Conservation (phyloP, 768 basidiomycete species). For the Auricularia cornea region DNA sequence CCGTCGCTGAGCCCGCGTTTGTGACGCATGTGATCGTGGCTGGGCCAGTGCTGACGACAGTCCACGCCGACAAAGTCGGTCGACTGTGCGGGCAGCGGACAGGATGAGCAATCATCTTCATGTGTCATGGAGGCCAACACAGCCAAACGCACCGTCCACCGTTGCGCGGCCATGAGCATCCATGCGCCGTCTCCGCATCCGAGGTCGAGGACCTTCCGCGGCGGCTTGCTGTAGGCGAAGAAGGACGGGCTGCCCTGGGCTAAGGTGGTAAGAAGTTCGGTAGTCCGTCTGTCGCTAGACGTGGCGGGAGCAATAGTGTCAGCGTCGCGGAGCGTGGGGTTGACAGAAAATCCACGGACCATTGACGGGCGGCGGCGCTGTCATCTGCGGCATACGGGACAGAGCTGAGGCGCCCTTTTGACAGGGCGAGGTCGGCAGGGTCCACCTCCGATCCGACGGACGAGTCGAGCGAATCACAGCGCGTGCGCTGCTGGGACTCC, state of each 20-base stretch:
- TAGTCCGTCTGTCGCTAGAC: neutral
- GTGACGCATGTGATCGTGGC: slow-evolving; percentile 33
- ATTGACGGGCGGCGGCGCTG: neutral
- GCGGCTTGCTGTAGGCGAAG: slow-evolving; percentile 38
- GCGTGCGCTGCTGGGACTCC: neutral
- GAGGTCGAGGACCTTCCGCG: slow-evolving; percentile 55
- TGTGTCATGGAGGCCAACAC: neutral
- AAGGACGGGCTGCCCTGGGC: slow-evolving; percentile 50
- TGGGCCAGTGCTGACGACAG: neutral
- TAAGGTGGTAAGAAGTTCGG: neutral
- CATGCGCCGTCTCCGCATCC: slow-evolving; percentile 71
- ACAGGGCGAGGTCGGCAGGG: neutral
- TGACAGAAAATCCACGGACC: neutral
- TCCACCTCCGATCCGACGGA: neutral
- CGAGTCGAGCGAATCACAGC: neutral
- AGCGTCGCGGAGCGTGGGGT: neutral
- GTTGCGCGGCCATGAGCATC: slow-evolving; percentile 50
- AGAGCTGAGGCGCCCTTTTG: neutral
- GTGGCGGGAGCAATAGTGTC: neutral
- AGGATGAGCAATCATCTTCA: neutral
- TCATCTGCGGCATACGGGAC: neutral
- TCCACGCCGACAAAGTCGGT: slow-evolving; percentile 60
- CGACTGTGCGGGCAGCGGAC: slow-evolving; percentile 13
- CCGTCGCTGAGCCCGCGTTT: slow-evolving; percentile 25
- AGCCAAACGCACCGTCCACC: slow-evolving; percentile 39